Evolutionary conservation across 2,329 filamentous ascomycete species (phyloP), one percentile per base, ranked within the genome.

Genomic region (Neopestalotiopsis rosae): DNA sequence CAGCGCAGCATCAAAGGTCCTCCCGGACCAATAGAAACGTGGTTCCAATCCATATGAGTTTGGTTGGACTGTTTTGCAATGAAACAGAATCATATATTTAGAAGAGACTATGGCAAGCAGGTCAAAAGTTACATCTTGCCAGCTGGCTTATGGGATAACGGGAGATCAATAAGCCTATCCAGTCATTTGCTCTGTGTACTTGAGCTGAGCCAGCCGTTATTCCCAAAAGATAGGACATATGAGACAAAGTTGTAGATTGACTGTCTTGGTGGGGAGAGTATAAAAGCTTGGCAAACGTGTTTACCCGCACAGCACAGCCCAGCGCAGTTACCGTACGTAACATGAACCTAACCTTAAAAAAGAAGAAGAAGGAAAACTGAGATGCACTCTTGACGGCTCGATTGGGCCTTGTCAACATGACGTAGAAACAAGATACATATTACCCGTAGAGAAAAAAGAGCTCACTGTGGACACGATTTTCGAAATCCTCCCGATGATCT

Each of bases 271-370:
- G 12, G 62, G 17, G 14, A 28, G 62, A 52, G 38, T 65, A 65
- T 65, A 65, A 32, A 65, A 65, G 62, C 62, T 65, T 65, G 62
- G 62, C 42, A 40, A 12, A 20, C 17, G 7, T 5, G 49, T 38
- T 45, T 28, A 24, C 20, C 14, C 30, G 38, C 10, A 24, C 28
- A 30, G 30, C 42, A 20, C 45, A 52, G n/a, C 20, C 7, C 45
- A n/a, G n/a, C 20, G 17, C 45, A n/a, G n/a, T 14, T 17, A 52
- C 20, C 9, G 45, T 52, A 52, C 17, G 34, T 38, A 38, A 10
- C 10, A 38, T 38, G 34, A 38, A 38, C 6, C 34, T 38, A 38
- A 38, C 34, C 34, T 38, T 38, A 38, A 38, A 38, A 38, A 38
- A 7, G 13, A 57, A 28, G 24, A 28, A 28, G 52, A 14, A 57